Conservation (phyloP, 805 yeast genomes). For the Clavispora carvajalis region DNA sequence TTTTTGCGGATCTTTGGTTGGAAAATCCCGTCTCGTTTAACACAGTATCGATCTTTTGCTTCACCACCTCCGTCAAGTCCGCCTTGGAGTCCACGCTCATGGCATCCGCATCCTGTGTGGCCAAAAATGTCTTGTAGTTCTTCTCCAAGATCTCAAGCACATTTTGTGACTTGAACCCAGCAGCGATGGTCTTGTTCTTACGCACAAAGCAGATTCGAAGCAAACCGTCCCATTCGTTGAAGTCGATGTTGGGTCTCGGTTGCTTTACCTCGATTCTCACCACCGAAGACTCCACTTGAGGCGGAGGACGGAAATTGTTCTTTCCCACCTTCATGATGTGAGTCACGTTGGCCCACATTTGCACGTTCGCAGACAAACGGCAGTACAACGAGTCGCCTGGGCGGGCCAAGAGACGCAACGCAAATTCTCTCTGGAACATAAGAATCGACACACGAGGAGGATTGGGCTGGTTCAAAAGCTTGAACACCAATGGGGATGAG, state of each 20-base stretch:
- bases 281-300: constrained; percentile 95
- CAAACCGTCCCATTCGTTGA: constrained; percentile 95
- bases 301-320: constrained; percentile 96
- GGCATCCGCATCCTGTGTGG: constrained; percentile 42
- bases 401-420: constrained; percentile 84
- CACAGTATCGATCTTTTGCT: constrained; percentile 66
- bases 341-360: constrained; percentile 99
- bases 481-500: constrained; percentile 93
- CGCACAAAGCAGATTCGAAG: constrained; percentile 87
- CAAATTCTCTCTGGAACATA: constrained; percentile 98
- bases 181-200: constrained; percentile 87
- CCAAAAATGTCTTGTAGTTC: constrained; percentile 77
- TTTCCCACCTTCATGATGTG: constrained; percentile 98
- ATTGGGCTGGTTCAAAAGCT: constrained; percentile 78
- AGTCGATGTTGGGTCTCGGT: constrained; percentile 93
- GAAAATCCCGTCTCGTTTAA: constrained; percentile 73
- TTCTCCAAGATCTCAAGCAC: constrained; percentile 78
- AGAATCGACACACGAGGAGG: constrained; percentile 94
- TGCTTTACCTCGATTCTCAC: constrained; percentile 87
- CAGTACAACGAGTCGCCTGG: constrained; percentile 96
- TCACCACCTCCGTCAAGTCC: constrained; percentile 47
- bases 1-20: constrained; percentile 86
- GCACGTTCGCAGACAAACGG: constrained; percentile 92
- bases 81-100: constrained; percentile 36
- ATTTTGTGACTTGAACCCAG: constrained; percentile 82